Evolutionary conservation across 2,329 filamentous ascomycete genomes (phyloP), one percentile per base, ranked within the genome.

Genomic region (Alternaria novae-zelandiae): DNA sequence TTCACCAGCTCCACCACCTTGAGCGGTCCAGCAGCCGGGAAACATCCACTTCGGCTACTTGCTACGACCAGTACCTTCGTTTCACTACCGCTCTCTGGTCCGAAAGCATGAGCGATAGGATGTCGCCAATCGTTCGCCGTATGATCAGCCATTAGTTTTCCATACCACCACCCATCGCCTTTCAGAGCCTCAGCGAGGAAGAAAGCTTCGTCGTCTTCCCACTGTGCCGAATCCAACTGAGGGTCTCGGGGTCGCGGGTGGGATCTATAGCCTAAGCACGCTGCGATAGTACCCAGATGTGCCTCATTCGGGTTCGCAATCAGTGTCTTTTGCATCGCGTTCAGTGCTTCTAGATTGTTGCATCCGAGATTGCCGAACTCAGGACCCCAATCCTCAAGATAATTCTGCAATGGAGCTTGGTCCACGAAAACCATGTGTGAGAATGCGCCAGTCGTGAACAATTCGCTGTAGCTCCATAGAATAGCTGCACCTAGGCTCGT

Each of bases 101-200:
- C 69, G 58, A 75, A 73, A 3, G 57, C 67, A 12, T 73, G 65
- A 17, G 25, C 59, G 50, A 76, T 73, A 0, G 68, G 47, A 45
- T 69, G 57, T 10, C 74, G 67, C 71, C 72, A 74, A 12, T 77
- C 74, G 4, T 70, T 65, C 6, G 69, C 69, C 3, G 74, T 77
- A 47, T 77, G 74, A 36, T 77, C 73, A 20, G 67, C 70, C 71
- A 77, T 72, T 3, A 77, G 59, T 63, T 76, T 74, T 0, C 71
- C 74, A 59, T 70, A 75, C 74, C 74, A 77, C 59, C 65, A 65
- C 0, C 69, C 69, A 32, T 76, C 62, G 2, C 74, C 73, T 13
- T 70, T 73, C 47, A 71, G n/a, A 3, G 71, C 72, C 30, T 72
- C 63, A 6, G 8, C 32, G 3, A 75, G 32, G 30, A 77, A 77